Evolutionary conservation across 1,284 basidiomycete genomes (phyloP), one percentile per base, ranked within the genome.

Genomic region (Coniferiporia weirii): DNA sequence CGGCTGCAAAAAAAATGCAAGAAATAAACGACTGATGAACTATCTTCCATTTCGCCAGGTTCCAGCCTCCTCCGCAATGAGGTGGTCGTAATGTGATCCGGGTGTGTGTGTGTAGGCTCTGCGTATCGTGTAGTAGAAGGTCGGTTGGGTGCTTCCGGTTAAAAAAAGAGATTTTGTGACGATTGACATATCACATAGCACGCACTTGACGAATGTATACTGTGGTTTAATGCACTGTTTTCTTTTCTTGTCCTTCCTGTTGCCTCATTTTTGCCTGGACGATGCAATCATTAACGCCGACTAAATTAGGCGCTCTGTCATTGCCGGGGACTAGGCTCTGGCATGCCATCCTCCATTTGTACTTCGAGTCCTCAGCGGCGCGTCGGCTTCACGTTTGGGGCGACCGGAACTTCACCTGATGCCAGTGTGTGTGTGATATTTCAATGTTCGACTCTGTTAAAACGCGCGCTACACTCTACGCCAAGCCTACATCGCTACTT

Each of bases 21-120:
- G 38, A 40, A 12, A 10, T 3, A 40, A 40, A 9, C 15, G 38
- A 40, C 38, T 15, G 15, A 40, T 40, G 15, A 12, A 15, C 15
- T 7, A 12, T 12, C 38, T 40, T 40, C 15, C 15, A 12, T 40
- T 40, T 40, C 51, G 35, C 13, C 55, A 74, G 73, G 19, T 76
- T 76, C 66, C 73, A 75, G 55, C 74, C 74, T 52, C 73, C 73
- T 45, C 73, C 74, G 45, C 72, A 75, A 64, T 75, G 53, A 67
- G 50, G 38, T 40, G 38, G 27, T 27, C 27, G 27, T 15, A 9
- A 36, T 44, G 32, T 27, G 48, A 52, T 43, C 20, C 35, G 38
- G 22, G 35, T 51, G 36, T 57, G 36, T 36, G 51, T 40, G 38
- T 40, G 8, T 40, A 40, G 38, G 9, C 12, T 15, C 9, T 40